Evolutionary conservation across 1,284 basidiomycete species (phyloP), one percentile per base, ranked within the genome.

Genomic region (Xanthoconium separans): DNA sequence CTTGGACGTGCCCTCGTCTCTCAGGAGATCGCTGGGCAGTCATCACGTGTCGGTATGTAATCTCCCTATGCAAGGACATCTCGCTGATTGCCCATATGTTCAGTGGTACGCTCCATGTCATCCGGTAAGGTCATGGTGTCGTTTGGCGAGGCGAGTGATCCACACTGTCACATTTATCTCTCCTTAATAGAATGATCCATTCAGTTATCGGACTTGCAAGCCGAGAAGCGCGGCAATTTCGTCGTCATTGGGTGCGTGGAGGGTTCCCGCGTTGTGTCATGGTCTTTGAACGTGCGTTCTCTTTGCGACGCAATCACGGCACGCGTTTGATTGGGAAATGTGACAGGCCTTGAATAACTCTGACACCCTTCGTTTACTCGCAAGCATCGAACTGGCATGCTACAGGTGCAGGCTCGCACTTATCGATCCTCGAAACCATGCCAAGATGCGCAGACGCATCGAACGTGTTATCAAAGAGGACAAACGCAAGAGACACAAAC

Each of bases 171-270:
- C 33, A 16, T 51, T 53, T 34, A 37, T 52, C 44, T 62, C 48
- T 13, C 15, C 46, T 47, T 24, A 42, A 44, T 48, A 37, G 47
- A 34, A n/a, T 36, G 24, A 31, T 31, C 42, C 2, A 4, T 30
- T 30, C 59, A 90, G 88, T 72, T 78, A 43, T 81, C 82, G 55
- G 85, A 91, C 65, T 72, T 91, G 39, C 86, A 89, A 72, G 88
- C 89, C 22, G 89, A 91, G 71, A 88, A 87, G 69, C 81, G 89
- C 60, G 89, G 89, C 50, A 91, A 90, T 67, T 91, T 91, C 65
- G 84, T 91, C 27, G 87, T 91, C 30, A 79, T 91, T 54, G 84
- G 86, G 41, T 85, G 83, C 53, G 82, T 91, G 13, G 87, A 91
- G 56, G 82, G 81, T 24, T 67, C 76, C 34, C 81, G 79, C 40